Evolutionary conservation across 768 basidiomycete species (phyloP).

Genomic region (Chalciporus sphaerocephalus): DNA sequence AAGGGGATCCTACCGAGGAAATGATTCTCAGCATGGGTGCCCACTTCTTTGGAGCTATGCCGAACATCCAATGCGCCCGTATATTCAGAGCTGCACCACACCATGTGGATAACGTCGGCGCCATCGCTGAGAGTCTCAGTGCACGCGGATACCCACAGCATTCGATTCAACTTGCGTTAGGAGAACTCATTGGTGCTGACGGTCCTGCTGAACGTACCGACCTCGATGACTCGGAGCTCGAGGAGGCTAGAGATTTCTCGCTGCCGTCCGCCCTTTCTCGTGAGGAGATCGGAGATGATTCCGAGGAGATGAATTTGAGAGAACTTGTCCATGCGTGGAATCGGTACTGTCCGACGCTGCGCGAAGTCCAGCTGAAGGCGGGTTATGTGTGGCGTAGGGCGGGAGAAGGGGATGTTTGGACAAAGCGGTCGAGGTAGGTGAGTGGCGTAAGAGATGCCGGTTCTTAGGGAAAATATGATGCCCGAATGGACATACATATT

Average conservation of each 20-base stretch:
- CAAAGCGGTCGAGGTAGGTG: conserved; percentile 17
- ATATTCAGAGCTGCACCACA: conserved; percentile 31
- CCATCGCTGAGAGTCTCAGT: conserved; percentile 2
- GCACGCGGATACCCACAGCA: conserved; percentile 13
- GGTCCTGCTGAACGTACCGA: conserved; percentile 12
- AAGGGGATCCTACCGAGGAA: conserved; percentile 40
- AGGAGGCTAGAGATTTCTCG: conserved; percentile 11
- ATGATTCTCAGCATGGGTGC: conserved; percentile 41
- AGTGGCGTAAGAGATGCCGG: conserved; percentile 12
- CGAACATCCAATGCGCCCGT: conserved; percentile 36
- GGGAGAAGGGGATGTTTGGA: conserved; percentile 35
- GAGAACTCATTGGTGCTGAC: conserved; percentile 9
- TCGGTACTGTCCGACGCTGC: conserved; percentile 35
- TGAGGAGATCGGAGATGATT: conserved; percentile 7
- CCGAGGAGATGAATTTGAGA: conserved; percentile 28
- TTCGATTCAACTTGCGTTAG: conserved; percentile 7
- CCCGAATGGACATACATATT: too few relatives aligned
- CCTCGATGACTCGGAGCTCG: conserved; percentile 20
- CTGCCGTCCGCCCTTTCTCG: neutral
- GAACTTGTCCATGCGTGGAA: conserved; percentile 44
- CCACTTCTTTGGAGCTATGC: conserved; percentile 37
- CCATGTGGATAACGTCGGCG: conserved; percentile 7
- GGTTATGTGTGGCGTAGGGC: conserved; percentile 39
- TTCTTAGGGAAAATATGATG: conserved; percentile 16
- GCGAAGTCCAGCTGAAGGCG: conserved; percentile 40